Percentiles rank a stretch among this genome's conserved stretches.
These are phyloP conservation scores for Aureobasidium melanogenum DNA, from an alignment of 2,329 filamentous ascomycete species.

Conservation along the genomic window DNA sequence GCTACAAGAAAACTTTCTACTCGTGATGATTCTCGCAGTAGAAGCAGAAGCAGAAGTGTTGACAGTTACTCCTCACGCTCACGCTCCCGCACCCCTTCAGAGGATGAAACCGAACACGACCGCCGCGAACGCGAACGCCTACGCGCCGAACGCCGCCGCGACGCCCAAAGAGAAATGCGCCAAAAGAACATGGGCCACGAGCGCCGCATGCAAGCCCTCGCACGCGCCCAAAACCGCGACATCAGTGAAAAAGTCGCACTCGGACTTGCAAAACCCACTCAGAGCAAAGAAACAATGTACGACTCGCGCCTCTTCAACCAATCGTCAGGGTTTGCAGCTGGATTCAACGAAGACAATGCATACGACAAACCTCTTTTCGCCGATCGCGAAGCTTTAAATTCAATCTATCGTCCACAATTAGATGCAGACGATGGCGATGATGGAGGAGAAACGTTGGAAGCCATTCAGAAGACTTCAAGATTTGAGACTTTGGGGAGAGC, in stretches of 20 bases:
- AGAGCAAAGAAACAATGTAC: slow-evolving; percentile 90
- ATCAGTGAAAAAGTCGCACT: slow-evolving; percentile 96
- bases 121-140: slow-evolving; percentile 63
- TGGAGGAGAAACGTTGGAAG: slow-evolving; percentile 71
- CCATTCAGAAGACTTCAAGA: slow-evolving; percentile 74
- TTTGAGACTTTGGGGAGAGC: slow-evolving; percentile 84
- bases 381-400: slow-evolving; percentile 87
- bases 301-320: slow-evolving; percentile 94
- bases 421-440: slow-evolving; percentile 68
- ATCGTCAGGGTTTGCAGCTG: slow-evolving; percentile 73
- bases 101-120: slow-evolving; percentile 34
- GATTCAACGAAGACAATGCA: slow-evolving; percentile 94
- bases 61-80: slow-evolving; percentile 15
- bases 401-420: slow-evolving; percentile 78
- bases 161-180: slow-evolving; percentile 80
- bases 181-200: slow-evolving; percentile 95
- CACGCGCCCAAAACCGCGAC: slow-evolving; percentile 89
- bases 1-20: slow-evolving; percentile 10
- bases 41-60: slow-evolving; percentile 18
- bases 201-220: slow-evolving; percentile 83
- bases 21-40: slow-evolving; percentile 20
- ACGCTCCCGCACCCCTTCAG: slow-evolving; percentile 28
- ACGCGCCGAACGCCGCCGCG: slow-evolving; percentile 66
- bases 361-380: slow-evolving; percentile 98
- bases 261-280: slow-evolving; percentile 87